Percentiles rank a stretch among this genome's conserved stretches.
Evolutionary conservation across 2,329 filamentous ascomycete species (phyloP).

Genomic region (Penicillium expansum): DNA sequence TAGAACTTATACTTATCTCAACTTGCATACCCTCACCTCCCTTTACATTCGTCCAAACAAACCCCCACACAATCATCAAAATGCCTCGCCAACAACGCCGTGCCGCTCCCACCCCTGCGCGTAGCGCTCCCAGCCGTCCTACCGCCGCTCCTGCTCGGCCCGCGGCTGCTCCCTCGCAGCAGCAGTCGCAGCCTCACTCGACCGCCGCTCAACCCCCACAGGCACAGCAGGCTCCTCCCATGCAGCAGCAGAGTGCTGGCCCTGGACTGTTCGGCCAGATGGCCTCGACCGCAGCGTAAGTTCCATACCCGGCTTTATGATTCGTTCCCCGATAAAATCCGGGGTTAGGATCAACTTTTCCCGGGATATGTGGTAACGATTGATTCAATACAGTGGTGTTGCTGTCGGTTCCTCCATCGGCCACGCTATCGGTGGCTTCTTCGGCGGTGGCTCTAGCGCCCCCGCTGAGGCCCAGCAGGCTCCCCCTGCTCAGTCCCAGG

Average conservation of each 20-base stretch:
- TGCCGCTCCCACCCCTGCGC: slow-evolving; percentile 51
- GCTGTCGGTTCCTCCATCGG: slow-evolving; percentile 94
- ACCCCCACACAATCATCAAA: slow-evolving; percentile 31
- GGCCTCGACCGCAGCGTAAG: slow-evolving; percentile 96
- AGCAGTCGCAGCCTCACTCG: slow-evolving; percentile 67
- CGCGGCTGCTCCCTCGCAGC: slow-evolving; percentile 53
- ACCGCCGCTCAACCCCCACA: slow-evolving; percentile 57
- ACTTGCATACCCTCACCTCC: slow-evolving; percentile 20
- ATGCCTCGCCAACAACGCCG: slow-evolving; percentile 79
- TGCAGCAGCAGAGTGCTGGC: slow-evolving; percentile 56
- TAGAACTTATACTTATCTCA: slow-evolving; percentile 7
- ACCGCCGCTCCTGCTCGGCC: slow-evolving; percentile 59
- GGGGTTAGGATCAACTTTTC: slow-evolving; percentile 2
- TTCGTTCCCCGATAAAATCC: slow-evolving; percentile 11
- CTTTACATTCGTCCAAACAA: slow-evolving; percentile 14
- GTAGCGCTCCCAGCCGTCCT: slow-evolving; percentile 64
- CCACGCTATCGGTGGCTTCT: slow-evolving; percentile 87
- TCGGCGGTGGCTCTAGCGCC: slow-evolving; percentile 67
- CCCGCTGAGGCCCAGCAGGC: slow-evolving; percentile 53
- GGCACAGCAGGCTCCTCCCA: slow-evolving; percentile 50
- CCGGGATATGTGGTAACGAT: slow-evolving; percentile 7
- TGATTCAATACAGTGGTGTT: slow-evolving; percentile 68
- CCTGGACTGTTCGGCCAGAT: slow-evolving; percentile 93
- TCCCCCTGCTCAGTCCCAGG: slow-evolving; percentile 54
- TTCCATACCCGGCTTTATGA: slow-evolving; percentile 26